Conservation (phyloP, 306 rosid species). For the Quercus agrifolia region DNA sequence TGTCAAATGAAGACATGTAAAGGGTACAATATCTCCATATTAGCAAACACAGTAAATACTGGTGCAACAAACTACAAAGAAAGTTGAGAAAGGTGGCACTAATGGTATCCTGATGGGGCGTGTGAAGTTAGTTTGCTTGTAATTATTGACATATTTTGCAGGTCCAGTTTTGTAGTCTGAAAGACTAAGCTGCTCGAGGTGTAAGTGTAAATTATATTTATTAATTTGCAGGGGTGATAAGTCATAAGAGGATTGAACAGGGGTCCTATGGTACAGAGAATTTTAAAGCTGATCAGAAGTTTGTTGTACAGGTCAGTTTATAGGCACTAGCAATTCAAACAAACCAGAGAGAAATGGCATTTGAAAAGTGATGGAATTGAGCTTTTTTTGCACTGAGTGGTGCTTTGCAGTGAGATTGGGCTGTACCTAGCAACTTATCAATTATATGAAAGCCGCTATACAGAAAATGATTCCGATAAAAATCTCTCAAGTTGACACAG, state of each 20-base stretch:
- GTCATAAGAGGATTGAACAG: constrained; percentile 26
- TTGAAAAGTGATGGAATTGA: constrained; percentile 21
- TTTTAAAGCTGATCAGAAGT: constrained; percentile 35
- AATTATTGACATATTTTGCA: constrained; percentile 38
- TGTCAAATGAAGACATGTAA: constrained; percentile 61
- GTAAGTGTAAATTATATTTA: constrained; percentile 65
- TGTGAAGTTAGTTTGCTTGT: constrained; percentile 40
- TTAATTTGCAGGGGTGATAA: constrained; percentile 21
- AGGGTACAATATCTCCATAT: background rate
- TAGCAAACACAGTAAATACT: background rate
- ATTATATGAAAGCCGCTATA: constrained; percentile 28
- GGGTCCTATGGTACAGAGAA: constrained; percentile 42
- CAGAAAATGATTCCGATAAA: background rate
- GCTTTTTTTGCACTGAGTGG: constrained; percentile 18
- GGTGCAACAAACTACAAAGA: constrained; percentile 8
- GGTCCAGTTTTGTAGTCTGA: constrained; percentile 70
- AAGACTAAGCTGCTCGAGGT: constrained; percentile 42
- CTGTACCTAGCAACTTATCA: constrained; percentile 29
- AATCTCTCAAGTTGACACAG: background rate
- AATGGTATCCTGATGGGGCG: constrained; percentile 9
- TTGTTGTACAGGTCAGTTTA: constrained; percentile 66
- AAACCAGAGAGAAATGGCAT: constrained; percentile 32
- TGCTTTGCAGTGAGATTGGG: constrained; percentile 10
- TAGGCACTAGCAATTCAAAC: constrained; percentile 47
- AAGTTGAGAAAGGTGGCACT: background rate